Percentiles rank a stretch among this genome's conserved stretches.
Evolutionary conservation across 2,329 filamentous ascomycete species (phyloP).

Genomic region (Paracoccidioides lutzii): DNA sequence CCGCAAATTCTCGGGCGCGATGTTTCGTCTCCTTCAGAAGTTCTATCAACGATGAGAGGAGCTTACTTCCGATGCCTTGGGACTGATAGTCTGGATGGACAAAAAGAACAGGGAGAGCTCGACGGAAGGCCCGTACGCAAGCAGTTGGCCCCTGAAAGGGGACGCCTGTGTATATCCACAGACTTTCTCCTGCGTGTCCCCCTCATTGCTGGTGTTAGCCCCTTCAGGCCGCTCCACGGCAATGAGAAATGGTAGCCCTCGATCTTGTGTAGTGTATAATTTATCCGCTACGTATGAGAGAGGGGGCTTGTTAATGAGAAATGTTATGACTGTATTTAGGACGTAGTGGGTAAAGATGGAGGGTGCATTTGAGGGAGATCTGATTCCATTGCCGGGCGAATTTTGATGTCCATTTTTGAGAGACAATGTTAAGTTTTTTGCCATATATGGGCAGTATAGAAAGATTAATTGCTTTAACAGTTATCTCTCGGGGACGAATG

Average conservation of each 20-base stretch:
- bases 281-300: constrained; percentile 18
- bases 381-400: constrained; percentile 20
- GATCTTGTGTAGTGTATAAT: constrained; percentile 10
- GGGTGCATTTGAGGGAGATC: constrained; percentile 25
- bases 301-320: constrained; percentile 20
- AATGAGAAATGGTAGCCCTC: constrained; percentile 27
- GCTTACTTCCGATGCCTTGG: constrained; percentile 21
- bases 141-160: constrained; percentile 23
- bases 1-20: constrained; percentile 11
- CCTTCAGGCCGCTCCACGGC: constrained; percentile 15
- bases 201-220: background rate
- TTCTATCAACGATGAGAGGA: constrained; percentile 20
- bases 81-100: constrained; percentile 23
- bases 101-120: constrained; percentile 30
- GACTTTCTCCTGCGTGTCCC: constrained; percentile 10
- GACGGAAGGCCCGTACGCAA: constrained; percentile 29
- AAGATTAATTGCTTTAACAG: background rate
- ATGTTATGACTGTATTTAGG: constrained; percentile 25
- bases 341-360: constrained; percentile 28
- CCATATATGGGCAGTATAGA: background rate
- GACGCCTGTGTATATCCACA: constrained; percentile 26
- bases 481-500: background rate
- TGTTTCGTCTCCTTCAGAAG: constrained; percentile 16
- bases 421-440: too few species aligned
- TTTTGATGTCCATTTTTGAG: constrained; percentile 18